Percentiles rank a stretch among this genome's conserved stretches.
Evolutionary conservation across 2,329 filamentous ascomycete species (phyloP).

Genomic region (Akanthomyces dipterigenus): DNA sequence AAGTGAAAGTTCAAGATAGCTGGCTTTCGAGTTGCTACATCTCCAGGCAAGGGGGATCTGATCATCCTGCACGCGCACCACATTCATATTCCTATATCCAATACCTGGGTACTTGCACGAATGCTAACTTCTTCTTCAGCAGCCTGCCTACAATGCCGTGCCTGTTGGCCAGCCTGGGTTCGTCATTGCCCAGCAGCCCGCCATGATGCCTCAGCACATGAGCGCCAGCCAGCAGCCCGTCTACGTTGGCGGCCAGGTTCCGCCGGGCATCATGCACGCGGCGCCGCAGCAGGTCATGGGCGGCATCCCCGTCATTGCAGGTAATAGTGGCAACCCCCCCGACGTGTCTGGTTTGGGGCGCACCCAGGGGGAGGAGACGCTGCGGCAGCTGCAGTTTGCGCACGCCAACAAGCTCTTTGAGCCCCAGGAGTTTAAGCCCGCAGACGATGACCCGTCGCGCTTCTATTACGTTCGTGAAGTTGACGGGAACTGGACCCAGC

Average conservation of each 20-base stretch:
- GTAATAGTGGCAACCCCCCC: constrained; percentile 34
- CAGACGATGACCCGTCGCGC: constrained; percentile 51
- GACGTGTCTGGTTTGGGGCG: constrained; percentile 47
- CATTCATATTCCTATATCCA: not conserved
- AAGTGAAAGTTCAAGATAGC: not conserved
- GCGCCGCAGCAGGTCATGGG: constrained; percentile 9
- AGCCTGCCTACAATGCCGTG: constrained; percentile 24
- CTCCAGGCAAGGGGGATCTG: not conserved
- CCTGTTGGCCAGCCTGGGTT: constrained; percentile 24
- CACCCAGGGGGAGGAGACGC: constrained; percentile 40
- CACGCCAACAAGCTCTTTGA: constrained; percentile 44
- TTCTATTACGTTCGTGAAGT: constrained; percentile 57
- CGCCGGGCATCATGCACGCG: not conserved
- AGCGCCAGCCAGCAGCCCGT: constrained; percentile 22
- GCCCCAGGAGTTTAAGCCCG: constrained; percentile 57
- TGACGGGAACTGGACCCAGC: constrained; percentile 53
- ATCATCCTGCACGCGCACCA: not conserved
- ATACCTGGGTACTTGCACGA: not conserved
- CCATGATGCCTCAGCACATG: constrained; percentile 16
- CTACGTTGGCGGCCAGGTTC: constrained; percentile 22
- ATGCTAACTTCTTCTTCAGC: constrained; percentile 20
- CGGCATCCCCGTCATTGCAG: constrained; percentile 31
- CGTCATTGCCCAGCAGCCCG: constrained; percentile 28
- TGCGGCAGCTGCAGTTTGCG: constrained; percentile 43
- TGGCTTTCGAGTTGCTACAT: not conserved